Evolutionary conservation across 2,329 filamentous ascomycete species (phyloP), one percentile per base, ranked within the genome.

Genomic region (Atkinsonella texensis): DNA sequence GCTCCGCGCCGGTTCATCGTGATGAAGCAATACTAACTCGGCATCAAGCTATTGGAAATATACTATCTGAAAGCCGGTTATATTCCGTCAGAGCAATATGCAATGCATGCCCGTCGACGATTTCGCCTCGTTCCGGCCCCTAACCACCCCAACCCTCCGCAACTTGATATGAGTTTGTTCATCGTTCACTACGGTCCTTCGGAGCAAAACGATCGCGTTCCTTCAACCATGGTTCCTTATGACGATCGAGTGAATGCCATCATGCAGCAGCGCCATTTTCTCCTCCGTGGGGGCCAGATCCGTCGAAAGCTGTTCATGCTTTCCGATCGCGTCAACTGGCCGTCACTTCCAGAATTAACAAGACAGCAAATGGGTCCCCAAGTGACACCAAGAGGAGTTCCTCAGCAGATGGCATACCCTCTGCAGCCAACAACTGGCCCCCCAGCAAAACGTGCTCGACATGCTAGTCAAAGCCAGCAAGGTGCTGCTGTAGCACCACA

Each of bases 301-400:
- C 79, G 84, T 52, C 84, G 89, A 59, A 95, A 95, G 63, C 89
- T 96, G 61, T 97, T 97, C 64, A 94, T 96, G 84, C 76, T 97
- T 18, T 83, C 87, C 48, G 93, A 97, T 68, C 82, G 88, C 41
- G 78, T 82, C 57, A 94, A 89, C 69, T 97, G 91, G 90, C 91
- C 93, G 3, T 83, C 83, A 23, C 85, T 97, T 54, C 81, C 81
- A 44, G 75, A 74, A 51, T 69, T 68, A n/a, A 68, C 67, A 3
- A 65, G 68, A 33, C 68, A 81, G 64, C 72, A 76, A 55, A 68
- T 81, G 70, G 73, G 73, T 58, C 63, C 75, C 51, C 64, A 72
- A 52, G 67, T 68, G 60, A 65, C 66, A 17, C 67, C 70, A 56
- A 69, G 74, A 53, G 70, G 74, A 55, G 71, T 80, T 18, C 77